Base-by-base conservation (phyloP, 1,139 yeast genomes). In the Candida buenavistaensis region DNA sequence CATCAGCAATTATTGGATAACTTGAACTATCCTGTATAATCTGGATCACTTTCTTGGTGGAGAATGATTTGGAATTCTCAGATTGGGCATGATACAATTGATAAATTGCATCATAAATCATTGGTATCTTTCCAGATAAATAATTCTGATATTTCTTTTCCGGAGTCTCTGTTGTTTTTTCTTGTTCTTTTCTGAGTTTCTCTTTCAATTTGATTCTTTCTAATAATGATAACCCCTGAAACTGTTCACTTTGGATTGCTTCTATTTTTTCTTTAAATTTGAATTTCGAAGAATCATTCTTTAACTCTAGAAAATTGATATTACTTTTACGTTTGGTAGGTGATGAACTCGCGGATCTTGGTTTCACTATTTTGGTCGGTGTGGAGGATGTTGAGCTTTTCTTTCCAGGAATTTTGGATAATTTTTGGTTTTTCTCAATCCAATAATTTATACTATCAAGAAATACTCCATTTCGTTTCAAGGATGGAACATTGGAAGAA, bases 391-490 rank as follows among this genome's bases (percentile, higher is more conserved):
- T 11, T 6, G 19, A 17, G 7, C 7, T 14, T 23, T 23, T 30
- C 27, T 11, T 15, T n/a, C 17, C 23, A 22, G 25, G 30, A 9
- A 32, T 16, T 16, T 16, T 15, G 12, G 9, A 11, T 6, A 23
- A 7, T 6, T 25, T 17, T 25, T 30, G 37, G 29, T 39, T 22
- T 0, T 50, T 47, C 45, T 81, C 64, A 3, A 84, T 70, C 47
- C 80, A 82, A n/a, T 62, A 50, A 21, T 88, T 81, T 36, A 88
- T 72, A 14, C 72, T 70, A 23, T 77, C 72, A 9, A 84, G 69
- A 42, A 79, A 75, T 30, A 72, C 65, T 14, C 68, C 64, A 47
- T 85, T 82, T 53, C 83, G 36, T 16, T 31, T 31, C 13, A 39
- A 39, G 17, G 47, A 40, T 12, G 37, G 39, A 3, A 36, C 34